These are phyloP conservation scores for Gracilaria gracilis DNA, from an alignment of 23 red algal species.

Conservation along the genomic window DNA sequence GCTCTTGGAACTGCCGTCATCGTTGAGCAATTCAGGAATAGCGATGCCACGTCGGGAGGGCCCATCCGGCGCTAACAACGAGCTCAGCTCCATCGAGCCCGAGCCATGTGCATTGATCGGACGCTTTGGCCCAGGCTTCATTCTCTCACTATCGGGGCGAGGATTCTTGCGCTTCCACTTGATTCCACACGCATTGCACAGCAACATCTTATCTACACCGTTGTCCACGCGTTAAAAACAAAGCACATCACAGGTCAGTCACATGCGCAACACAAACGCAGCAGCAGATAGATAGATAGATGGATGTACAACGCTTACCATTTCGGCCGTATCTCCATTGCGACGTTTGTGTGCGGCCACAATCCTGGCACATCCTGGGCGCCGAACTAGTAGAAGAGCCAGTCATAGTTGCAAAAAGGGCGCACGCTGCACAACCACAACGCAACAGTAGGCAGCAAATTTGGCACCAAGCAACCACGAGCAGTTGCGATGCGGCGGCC, in stretches of 20 bases:
- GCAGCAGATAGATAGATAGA: no score
- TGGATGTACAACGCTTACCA: constrained; percentile 8
- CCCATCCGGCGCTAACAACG: background rate
- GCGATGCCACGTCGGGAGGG: background rate
- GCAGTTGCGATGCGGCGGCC: no score
- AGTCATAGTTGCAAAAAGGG: no score
- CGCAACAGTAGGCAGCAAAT: no score
- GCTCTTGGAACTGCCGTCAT: background rate
- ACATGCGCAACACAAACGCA: background rate
- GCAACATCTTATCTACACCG: constrained; percentile 24
- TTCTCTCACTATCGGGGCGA: background rate
- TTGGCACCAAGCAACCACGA: no score
- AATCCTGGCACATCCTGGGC: constrained; percentile 29
- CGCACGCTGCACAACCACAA: background rate
- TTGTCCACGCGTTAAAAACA: background rate
- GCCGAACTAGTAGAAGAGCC: background rate
- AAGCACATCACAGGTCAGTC: background rate
- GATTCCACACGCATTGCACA: constrained; percentile 68
- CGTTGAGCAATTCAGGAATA: constrained; percentile 18
- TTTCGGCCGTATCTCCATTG: constrained; percentile 61
- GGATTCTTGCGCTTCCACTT: constrained; percentile 64
- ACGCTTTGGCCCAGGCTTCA: constrained; percentile 58
- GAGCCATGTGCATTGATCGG: background rate
- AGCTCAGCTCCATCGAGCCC: background rate
- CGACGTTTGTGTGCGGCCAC: constrained; percentile 33